Conservation (phyloP, 176 grass and related monocot species). For the Carex pumila region DNA sequence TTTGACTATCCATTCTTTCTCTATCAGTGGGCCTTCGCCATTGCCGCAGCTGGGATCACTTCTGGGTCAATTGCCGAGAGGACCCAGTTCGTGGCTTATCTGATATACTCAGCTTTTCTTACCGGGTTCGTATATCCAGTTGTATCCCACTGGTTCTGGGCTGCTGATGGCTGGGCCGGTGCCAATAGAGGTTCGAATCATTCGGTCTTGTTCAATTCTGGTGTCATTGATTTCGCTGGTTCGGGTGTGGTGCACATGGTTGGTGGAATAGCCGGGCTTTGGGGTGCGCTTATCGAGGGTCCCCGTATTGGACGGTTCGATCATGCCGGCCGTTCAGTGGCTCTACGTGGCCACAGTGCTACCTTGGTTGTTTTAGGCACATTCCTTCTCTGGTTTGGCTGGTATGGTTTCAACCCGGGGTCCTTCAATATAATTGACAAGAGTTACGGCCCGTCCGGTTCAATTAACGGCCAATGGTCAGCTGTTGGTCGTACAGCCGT, state of each 20-base stretch:
- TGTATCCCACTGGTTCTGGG: slow-evolving; percentile 96
- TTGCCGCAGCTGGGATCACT: slow-evolving; percentile 94
- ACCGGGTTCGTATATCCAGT: slow-evolving; percentile 86
- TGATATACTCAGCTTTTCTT: slow-evolving; percentile 93
- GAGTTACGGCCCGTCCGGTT: slow-evolving; percentile 54
- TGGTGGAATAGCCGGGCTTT: slow-evolving; percentile 76
- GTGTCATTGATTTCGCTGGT: slow-evolving; percentile 94
- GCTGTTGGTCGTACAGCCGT: slow-evolving; percentile 88
- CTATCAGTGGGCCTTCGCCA: slow-evolving; percentile 98
- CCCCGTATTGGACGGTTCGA: slow-evolving; percentile 78
- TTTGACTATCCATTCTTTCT: slow-evolving; percentile 88
- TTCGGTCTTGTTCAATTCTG: slow-evolving; percentile 61
- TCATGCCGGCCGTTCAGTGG: slow-evolving; percentile 60
- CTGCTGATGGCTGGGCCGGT: slow-evolving; percentile 69
- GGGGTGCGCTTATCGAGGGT: slow-evolving; percentile 92
- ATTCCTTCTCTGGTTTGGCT: slow-evolving; percentile 91
- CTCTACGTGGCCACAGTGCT: slow-evolving; percentile 78
- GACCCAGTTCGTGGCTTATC: slow-evolving; percentile 87
- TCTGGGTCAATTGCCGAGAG: slow-evolving; percentile 88
- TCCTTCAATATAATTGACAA: slow-evolving; percentile 79
- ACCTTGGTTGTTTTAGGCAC: slow-evolving; percentile 87
- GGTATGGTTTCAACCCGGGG: slow-evolving; percentile 92
- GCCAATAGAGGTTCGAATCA: slow-evolving; percentile 26
- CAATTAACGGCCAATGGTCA: slow-evolving; percentile 83
- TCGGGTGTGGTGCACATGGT: slow-evolving; percentile 96